Evolutionary conservation across 2,329 filamentous ascomycete genomes (phyloP).

Genomic region (Waltergamsia citrina): DNA sequence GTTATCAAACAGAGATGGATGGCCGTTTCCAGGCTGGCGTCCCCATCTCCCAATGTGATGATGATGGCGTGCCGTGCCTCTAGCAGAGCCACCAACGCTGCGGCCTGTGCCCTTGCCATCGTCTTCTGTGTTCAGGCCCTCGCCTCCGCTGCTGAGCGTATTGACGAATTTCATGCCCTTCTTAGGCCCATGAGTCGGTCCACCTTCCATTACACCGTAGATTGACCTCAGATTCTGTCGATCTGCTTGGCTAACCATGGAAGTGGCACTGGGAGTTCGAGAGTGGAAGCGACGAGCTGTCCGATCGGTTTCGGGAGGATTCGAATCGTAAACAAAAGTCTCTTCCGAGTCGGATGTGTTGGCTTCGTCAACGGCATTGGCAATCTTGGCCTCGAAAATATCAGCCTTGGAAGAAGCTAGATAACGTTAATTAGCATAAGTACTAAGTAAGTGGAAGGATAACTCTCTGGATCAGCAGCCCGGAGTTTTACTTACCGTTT

Average conservation of each 20-base stretch:
- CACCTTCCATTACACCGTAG: slow-evolving; percentile 54
- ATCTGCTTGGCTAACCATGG: slow-evolving; percentile 63
- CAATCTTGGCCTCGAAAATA: slow-evolving; percentile 95
- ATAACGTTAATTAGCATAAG: slow-evolving; percentile 3
- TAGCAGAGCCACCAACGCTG: slow-evolving; percentile 50
- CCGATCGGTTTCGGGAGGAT: slow-evolving; percentile 64
- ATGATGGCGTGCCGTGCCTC: slow-evolving; percentile 65
- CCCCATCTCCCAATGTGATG: slow-evolving; percentile 68
- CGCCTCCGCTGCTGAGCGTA: slow-evolving; percentile 53
- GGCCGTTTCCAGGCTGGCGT: slow-evolving; percentile 55
- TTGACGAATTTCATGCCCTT: slow-evolving; percentile 96
- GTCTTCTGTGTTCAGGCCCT: slow-evolving; percentile 46
- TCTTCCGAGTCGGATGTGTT: slow-evolving; percentile 97
- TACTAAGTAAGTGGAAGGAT: background rate
- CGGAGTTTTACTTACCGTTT: slow-evolving; percentile 52
- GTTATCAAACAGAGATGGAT: slow-evolving; percentile 65
- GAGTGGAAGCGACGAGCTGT: slow-evolving; percentile 73
- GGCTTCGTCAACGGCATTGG: slow-evolving; percentile 89
- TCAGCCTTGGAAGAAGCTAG: slow-evolving; percentile 90
- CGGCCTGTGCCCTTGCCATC: slow-evolving; percentile 55
- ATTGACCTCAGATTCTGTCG: slow-evolving; percentile 52
- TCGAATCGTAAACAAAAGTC: slow-evolving; percentile 98
- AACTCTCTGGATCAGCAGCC: background rate
- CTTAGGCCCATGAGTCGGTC: slow-evolving; percentile 43
- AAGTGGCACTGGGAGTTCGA: slow-evolving; percentile 87